Evolutionary conservation across 768 basidiomycete genomes (phyloP).

Genomic region (Naganishia friedmannii): DNA sequence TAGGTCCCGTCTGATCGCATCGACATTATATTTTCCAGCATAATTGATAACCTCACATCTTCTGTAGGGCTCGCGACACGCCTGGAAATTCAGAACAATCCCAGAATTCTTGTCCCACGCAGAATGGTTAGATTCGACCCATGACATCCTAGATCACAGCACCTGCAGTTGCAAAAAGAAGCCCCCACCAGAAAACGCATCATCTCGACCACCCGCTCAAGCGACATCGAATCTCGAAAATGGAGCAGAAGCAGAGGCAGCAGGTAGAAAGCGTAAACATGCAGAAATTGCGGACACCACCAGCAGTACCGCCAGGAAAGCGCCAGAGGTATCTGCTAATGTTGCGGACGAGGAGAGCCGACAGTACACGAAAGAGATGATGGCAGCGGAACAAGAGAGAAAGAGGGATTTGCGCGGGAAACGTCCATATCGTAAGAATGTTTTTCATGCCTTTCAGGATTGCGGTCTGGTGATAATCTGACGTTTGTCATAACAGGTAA

Average conservation of each 20-base stretch:
- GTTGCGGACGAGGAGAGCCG: neutral
- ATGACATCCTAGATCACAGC: constrained; percentile 11
- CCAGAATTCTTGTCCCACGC: constrained; percentile 11
- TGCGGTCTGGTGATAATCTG: neutral
- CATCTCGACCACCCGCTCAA: neutral
- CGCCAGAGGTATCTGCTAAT: neutral
- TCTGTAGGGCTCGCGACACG: constrained; percentile 7
- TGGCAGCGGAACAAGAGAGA: constrained; percentile 20
- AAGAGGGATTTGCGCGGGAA: constrained; percentile 9
- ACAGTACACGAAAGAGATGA: constrained; percentile 17
- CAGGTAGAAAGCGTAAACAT: constrained; percentile 7
- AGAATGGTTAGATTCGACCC: constrained; percentile 12
- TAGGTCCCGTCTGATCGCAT: neutral
- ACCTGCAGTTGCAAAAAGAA: constrained; percentile 4
- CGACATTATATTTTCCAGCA: neutral
- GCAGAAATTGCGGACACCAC: neutral
- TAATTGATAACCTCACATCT: neutral
- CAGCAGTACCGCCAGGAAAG: neutral
- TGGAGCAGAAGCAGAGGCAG: neutral
- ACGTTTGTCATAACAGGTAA: neutral
- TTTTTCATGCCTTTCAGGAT: neutral
- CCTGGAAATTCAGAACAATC: constrained; percentile 1
- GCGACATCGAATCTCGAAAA: constrained; percentile 1
- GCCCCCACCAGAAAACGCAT: constrained; percentile 5
- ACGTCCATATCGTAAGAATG: constrained; percentile 13